Evolutionary conservation across 2,329 filamentous ascomycete species (phyloP), one percentile per base, ranked within the genome.

Genomic region (Pseudocercospora ulei): DNA sequence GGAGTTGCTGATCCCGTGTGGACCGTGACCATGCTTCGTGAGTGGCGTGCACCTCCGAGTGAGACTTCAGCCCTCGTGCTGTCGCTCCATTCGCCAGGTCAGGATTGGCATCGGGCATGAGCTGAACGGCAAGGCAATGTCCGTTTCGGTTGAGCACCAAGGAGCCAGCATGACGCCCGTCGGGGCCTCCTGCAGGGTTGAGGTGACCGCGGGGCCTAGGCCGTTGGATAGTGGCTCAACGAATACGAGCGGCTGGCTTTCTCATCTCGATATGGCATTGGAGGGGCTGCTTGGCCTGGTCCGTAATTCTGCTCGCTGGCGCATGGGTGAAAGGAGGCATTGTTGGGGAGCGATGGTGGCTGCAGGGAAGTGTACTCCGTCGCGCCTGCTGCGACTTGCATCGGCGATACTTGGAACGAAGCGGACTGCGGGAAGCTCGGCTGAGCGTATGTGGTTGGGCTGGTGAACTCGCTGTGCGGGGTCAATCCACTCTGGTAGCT

Each of bases 211-310:
- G 16, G 20, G 12, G 20, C 24, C 38, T 44, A 52, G 12, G 47
- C 49, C 4, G 52, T 46, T 9, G 52, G 48, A 36, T 53, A 56
- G 16, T 54, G 52, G 9, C 38, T 31, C 22, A 56, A 33, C 35
- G 50, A 38, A 38, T 54, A 56, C 18, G 44, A 39, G 26, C 50
- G 36, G 14, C 31, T 41, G 16, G 47, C 43, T 25, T 37, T 41
- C 13, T 55, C 52, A 13, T 54, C 44, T 25, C 49, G 43, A 38
- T 54, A 54, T 24, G 52, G 50, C 44, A 51, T 27, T 20, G 47
- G 28, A 14, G 47, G 23, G 19, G 44, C 38, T 38, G 34, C 38
- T 26, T 38, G 42, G 28, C 48, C 49, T 25, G 45, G 37, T 13
- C 43, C 38, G 25, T 54, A 54, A 6, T 46, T 24, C 26, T 51